Percentiles rank a stretch among this genome's conserved stretches.
Conservation (phyloP, 495 filamentous ascomycete genomes). For the Penicillium pancosmium region DNA sequence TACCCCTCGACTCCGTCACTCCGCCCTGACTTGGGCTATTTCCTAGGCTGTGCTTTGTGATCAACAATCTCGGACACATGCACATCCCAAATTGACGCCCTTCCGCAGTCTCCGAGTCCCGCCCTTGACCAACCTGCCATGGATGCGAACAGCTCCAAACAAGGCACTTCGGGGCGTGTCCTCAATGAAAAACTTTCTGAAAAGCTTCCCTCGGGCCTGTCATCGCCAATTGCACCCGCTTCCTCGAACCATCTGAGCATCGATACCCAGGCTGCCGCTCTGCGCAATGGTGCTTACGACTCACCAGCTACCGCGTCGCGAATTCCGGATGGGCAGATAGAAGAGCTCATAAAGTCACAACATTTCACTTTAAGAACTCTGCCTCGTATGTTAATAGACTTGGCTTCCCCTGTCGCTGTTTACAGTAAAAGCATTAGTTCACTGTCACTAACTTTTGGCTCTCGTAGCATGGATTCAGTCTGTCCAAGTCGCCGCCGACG, state of each 20-base stretch:
- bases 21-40: neutral
- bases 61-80: constrained; percentile 13
- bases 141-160: constrained; percentile 21
- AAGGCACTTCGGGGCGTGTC: constrained; percentile 16
- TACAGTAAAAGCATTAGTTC: neutral
- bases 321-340: constrained; percentile 22
- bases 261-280: constrained; percentile 26
- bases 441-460: constrained; percentile 13
- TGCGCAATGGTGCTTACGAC: constrained; percentile 26
- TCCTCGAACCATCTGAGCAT: constrained; percentile 19
- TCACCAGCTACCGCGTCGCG: constrained; percentile 24
- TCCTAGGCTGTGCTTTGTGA: neutral
- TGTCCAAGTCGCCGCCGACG: constrained; percentile 28
- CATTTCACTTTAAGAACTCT: constrained; percentile 30
- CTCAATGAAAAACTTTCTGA: constrained; percentile 25
- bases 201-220: constrained; percentile 15
- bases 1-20: neutral
- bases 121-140: constrained; percentile 13
- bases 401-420: neutral
- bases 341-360: constrained; percentile 17
- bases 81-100: constrained; percentile 12
- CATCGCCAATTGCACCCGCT: constrained; percentile 9
- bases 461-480: constrained; percentile 44
- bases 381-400: constrained; percentile 30
- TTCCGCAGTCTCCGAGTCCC: constrained; percentile 19